Conservation (phyloP, 345 rosid genomes). For the Syzygium aromaticum region DNA sequence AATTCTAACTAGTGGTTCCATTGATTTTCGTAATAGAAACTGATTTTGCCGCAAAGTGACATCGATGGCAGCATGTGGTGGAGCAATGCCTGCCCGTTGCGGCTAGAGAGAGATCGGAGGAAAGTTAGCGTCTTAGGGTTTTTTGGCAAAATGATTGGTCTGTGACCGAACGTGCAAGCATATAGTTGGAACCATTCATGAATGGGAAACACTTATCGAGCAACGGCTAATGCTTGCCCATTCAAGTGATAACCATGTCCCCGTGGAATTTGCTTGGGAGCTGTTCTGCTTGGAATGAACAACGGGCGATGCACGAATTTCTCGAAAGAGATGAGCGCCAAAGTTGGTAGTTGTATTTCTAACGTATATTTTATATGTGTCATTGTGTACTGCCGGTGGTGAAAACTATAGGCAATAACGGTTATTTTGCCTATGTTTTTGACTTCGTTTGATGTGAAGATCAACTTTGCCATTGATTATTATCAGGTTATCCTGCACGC, state of each 20-base stretch:
- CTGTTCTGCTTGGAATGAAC: not conserved
- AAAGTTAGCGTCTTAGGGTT: not conserved
- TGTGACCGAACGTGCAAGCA: not conserved
- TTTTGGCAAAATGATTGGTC: not conserved
- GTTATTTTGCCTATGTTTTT: not conserved
- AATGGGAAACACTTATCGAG: not conserved
- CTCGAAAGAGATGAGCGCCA: not conserved
- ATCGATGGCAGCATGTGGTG: not conserved
- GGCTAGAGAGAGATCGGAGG: not conserved
- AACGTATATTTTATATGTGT: not conserved
- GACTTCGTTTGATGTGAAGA: not conserved
- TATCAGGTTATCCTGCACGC: accelerated
- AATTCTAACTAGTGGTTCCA: not conserved
- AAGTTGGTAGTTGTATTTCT: not conserved
- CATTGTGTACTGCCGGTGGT: not conserved
- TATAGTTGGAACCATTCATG: not conserved
- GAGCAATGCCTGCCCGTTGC: not conserved
- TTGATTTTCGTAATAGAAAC: not conserved
- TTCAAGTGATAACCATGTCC: not conserved
- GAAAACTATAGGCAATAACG: not conserved
- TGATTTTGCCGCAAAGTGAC: accelerated
- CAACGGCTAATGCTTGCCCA: not conserved
- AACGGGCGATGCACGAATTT: accelerated
- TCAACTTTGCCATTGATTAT: not conserved
- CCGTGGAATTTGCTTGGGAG: not conserved